Evolutionary conservation across 176 grass and related monocot genomes (phyloP).

Genomic region (Secale cereale): DNA sequence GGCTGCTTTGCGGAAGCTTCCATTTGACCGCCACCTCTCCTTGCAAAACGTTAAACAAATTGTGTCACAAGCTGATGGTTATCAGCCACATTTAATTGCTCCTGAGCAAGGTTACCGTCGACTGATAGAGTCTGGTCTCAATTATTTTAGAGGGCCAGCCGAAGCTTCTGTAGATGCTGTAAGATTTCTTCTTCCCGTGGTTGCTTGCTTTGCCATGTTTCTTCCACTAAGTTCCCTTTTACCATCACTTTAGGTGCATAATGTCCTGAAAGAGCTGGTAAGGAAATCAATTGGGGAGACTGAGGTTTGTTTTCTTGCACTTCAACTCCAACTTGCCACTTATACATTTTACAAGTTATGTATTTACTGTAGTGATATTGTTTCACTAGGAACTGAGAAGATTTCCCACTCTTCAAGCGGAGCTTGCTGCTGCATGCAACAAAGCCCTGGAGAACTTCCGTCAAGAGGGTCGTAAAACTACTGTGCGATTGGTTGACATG

Average conservation of each 20-base stretch:
- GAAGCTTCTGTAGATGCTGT: slow-evolving; percentile 99
- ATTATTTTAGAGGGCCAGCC: slow-evolving; percentile 91
- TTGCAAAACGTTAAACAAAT: slow-evolving; percentile 86
- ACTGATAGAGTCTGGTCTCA: slow-evolving; percentile 85
- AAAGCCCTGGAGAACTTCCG: slow-evolving; percentile 74
- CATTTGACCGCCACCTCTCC: slow-evolving; percentile 80
- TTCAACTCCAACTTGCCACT: neutral
- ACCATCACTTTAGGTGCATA: slow-evolving; percentile 61
- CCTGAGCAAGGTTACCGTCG: slow-evolving; percentile 96
- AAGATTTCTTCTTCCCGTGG: slow-evolving; percentile 32
- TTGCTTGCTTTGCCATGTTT: neutral
- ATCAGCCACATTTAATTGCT: slow-evolving; percentile 97
- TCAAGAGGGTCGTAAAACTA: slow-evolving; percentile 77
- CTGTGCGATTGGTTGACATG: slow-evolving; percentile 83
- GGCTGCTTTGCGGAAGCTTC: slow-evolving; percentile 82
- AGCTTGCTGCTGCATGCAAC: slow-evolving; percentile 75
- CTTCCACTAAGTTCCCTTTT: slow-evolving; percentile 13
- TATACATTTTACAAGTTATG: neutral
- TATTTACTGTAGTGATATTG: slow-evolving; percentile 10
- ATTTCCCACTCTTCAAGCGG: slow-evolving; percentile 81
- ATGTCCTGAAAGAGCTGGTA: slow-evolving; percentile 93
- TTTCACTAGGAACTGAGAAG: slow-evolving; percentile 71
- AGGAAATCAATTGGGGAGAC: slow-evolving; percentile 91
- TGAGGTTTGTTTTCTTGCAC: slow-evolving; percentile 47
- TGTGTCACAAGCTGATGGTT: slow-evolving; percentile 92